A percentile compares a stretch with the other conserved stretches of the same genome.
These are phyloP conservation scores for Fusarium metavorans DNA, from an alignment of 2,329 filamentous ascomycete species.

Conservation along the genomic window DNA sequence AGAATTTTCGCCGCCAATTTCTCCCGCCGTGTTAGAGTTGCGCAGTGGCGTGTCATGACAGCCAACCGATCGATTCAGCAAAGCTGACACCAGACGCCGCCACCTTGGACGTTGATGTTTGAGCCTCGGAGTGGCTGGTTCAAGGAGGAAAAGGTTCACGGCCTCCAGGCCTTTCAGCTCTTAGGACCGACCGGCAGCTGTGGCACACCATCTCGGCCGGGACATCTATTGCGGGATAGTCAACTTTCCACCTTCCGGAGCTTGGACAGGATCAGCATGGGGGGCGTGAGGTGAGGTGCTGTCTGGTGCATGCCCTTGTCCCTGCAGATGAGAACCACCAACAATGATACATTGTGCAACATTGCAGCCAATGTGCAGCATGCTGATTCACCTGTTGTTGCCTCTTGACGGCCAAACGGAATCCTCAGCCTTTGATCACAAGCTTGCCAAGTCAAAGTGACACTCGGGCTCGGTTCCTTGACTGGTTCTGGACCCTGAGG, in stretches of 20 bases:
- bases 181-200: conserved; percentile 6
- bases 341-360: conserved; percentile 12
- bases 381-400: background rate
- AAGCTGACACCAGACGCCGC: conserved; percentile 19
- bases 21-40: conserved; percentile 34
- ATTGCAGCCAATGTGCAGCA: conserved; percentile 1
- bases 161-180: background rate
- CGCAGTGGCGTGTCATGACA: conserved; percentile 21
- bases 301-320: conserved; percentile 32
- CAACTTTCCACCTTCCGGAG: conserved; percentile 12
- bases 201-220: conserved; percentile 38
- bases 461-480: background rate
- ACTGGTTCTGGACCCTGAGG: background rate
- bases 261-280: conserved; percentile 18
- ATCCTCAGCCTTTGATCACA: background rate
- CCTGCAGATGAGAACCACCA: conserved; percentile 25
- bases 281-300: conserved; percentile 21
- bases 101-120: conserved; percentile 21
- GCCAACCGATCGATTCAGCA: conserved; percentile 23
- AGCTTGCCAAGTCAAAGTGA: background rate
- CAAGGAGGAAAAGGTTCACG: background rate
- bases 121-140: conserved; percentile 25
- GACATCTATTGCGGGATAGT: conserved; percentile 34
- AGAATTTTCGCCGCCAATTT: background rate
- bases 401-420: background rate